Percentiles rank a stretch among this genome's conserved stretches.
Conservation (phyloP, 805 yeast species). For the Hanseniaspora mollemarum region DNA sequence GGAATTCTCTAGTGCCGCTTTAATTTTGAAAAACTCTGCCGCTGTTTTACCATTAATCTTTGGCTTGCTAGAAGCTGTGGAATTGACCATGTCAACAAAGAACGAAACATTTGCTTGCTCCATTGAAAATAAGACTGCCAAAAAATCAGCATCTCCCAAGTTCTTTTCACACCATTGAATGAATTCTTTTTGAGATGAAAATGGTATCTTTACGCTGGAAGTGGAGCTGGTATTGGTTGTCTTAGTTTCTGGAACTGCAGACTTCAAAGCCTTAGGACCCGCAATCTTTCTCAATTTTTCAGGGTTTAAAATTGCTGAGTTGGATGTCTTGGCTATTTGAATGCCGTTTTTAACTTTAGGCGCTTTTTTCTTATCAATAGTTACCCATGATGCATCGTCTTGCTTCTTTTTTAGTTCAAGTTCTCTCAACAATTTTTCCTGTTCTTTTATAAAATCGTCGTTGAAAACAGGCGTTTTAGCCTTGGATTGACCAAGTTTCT, state of each 20-base stretch:
- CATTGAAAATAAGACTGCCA: constrained; percentile 7
- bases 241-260: background rate
- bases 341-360: constrained; percentile 23
- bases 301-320: constrained; percentile 26
- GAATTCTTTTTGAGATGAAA: constrained; percentile 8
- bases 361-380: constrained; percentile 17
- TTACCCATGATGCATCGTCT: constrained; percentile 11
- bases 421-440: background rate
- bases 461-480: constrained; percentile 1
- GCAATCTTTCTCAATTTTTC: constrained; percentile 30
- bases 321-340: constrained; percentile 20
- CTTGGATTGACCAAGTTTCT: background rate
- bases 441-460: constrained; percentile 7
- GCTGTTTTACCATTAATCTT: constrained; percentile 59
- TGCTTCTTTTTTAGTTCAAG: constrained; percentile 1
- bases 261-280: constrained; percentile 15
- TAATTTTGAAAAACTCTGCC: constrained; percentile 70
- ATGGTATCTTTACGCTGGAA: background rate
- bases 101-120: constrained; percentile 3
- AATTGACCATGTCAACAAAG: constrained; percentile 13
- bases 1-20: constrained; percentile 55
- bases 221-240: background rate
- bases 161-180: constrained; percentile 5
- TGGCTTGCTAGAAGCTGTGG: constrained; percentile 12
- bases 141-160: constrained; percentile 10